Conservation (phyloP, 2,329 filamentous ascomycete species). For the Cercospora berteroae region DNA sequence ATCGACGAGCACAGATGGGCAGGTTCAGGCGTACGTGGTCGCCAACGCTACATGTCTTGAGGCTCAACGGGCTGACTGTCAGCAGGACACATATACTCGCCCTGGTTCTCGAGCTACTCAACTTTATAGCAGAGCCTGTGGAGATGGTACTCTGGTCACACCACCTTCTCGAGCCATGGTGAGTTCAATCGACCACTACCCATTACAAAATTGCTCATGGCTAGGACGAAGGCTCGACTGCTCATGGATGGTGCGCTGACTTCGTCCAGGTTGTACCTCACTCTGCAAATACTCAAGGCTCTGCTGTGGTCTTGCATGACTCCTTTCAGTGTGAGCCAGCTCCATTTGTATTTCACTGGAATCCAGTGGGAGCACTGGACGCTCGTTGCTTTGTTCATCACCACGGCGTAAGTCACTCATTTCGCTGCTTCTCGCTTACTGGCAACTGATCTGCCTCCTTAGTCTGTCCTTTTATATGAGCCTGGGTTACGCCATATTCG, state of each 20-base stretch:
- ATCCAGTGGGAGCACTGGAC: background rate
- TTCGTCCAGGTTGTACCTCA: constrained; percentile 14
- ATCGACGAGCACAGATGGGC: background rate
- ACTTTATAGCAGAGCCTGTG: constrained; percentile 15
- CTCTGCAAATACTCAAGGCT: constrained; percentile 23
- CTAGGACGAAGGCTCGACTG: background rate
- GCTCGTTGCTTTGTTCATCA: constrained; percentile 2
- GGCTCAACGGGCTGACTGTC: constrained; percentile 1
- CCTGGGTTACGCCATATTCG: constrained; percentile 8
- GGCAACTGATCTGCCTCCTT: background rate
- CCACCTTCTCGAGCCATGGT: constrained; percentile 23
- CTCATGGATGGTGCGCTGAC: background rate
- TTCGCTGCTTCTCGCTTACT: background rate
- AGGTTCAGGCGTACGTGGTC: constrained; percentile 4
- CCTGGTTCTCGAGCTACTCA: constrained; percentile 13
- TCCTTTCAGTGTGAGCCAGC: constrained; percentile 13
- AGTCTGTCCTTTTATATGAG: constrained; percentile 15
- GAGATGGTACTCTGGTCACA: constrained; percentile 26
- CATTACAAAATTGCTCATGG: background rate
- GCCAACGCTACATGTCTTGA: background rate
- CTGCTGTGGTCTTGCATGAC: constrained; percentile 21
- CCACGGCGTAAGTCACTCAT: constrained; percentile 11
- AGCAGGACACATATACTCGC: constrained; percentile 7
- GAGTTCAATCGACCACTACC: background rate
- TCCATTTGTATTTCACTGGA: background rate